phyloP scores from a whole-genome alignment of 2,329 filamentous ascomycete genomes.

The Plenodomus lindquistii region DNA sequence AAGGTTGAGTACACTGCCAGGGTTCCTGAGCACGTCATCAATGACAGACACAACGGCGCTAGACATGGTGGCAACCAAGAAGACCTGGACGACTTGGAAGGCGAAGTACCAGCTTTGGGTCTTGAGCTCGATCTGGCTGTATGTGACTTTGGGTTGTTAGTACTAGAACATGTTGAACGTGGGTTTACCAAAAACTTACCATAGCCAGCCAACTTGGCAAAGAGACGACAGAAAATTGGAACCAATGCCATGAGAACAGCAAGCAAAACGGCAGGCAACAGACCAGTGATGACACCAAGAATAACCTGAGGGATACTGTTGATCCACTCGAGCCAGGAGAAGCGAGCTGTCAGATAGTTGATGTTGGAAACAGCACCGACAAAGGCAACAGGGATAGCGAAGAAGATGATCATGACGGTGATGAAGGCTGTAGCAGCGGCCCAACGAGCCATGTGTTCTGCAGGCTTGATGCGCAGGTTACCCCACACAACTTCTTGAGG shows the following conservation, averaged over 20 bases:
- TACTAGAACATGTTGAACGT: not conserved
- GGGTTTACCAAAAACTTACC: conserved; percentile 1
- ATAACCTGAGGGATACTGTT: conserved; percentile 46
- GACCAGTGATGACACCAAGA: conserved; percentile 51
- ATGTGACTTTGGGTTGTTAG: conserved; percentile 32
- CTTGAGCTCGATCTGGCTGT: conserved; percentile 63
- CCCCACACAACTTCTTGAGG: conserved; percentile 54
- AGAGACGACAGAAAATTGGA: conserved; percentile 47
- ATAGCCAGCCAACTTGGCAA: conserved; percentile 45
- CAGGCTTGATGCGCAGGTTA: conserved; percentile 47
- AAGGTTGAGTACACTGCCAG: conserved; percentile 62
- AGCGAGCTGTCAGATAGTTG: conserved; percentile 46
- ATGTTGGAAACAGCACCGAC: conserved; percentile 52
- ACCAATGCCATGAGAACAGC: conserved; percentile 51
- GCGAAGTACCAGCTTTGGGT: conserved; percentile 92
- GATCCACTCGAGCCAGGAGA: conserved; percentile 49
- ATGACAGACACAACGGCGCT: conserved; percentile 71
- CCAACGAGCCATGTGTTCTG: conserved; percentile 37
- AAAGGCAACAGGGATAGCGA: conserved; percentile 50
- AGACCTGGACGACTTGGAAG: conserved; percentile 93
- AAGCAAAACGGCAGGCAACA: conserved; percentile 49
- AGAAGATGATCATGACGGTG: conserved; percentile 50
- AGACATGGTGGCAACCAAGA: conserved; percentile 81
- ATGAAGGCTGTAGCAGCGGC: conserved; percentile 45
- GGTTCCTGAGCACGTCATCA: conserved; percentile 63